phyloP scores from a whole-genome alignment of 345 rosid genomes.

The Eucalyptus coolabah region DNA sequence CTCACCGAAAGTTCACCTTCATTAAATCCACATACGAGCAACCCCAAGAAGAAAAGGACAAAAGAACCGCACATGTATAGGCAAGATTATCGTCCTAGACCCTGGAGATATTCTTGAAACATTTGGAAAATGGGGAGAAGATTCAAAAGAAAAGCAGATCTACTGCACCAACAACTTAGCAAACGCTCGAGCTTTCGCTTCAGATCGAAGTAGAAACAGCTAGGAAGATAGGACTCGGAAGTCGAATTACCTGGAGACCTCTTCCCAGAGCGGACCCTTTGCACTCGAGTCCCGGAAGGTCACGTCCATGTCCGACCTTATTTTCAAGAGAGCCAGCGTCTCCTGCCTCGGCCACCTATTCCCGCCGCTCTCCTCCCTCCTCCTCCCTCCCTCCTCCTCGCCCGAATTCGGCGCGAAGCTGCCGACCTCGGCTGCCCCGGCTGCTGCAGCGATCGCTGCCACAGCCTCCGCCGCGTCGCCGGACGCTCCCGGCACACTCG shows the following conservation, averaged over 20 bases:
- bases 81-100: background rate
- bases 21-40: background rate
- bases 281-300: conserved; percentile 56
- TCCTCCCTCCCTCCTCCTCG: background rate
- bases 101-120: background rate
- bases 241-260: conserved; percentile 60
- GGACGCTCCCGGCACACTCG: background rate
- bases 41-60: background rate
- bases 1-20: background rate
- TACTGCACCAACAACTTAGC: background rate
- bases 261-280: conserved; percentile 87
- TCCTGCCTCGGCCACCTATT: conserved; percentile 87
- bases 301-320: conserved; percentile 81
- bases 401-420: background rate
- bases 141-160: background rate
- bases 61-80: background rate
- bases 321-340: conserved; percentile 61
- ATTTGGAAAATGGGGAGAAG: background rate
- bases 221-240: background rate
- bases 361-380: conserved; percentile 7
- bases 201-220: background rate
- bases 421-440: background rate
- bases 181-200: background rate
- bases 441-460: background rate
- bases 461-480: background rate